phyloP scores from a whole-genome alignment of 2,329 filamentous ascomycete genomes.

The Coniochaeta pulveracea region DNA sequence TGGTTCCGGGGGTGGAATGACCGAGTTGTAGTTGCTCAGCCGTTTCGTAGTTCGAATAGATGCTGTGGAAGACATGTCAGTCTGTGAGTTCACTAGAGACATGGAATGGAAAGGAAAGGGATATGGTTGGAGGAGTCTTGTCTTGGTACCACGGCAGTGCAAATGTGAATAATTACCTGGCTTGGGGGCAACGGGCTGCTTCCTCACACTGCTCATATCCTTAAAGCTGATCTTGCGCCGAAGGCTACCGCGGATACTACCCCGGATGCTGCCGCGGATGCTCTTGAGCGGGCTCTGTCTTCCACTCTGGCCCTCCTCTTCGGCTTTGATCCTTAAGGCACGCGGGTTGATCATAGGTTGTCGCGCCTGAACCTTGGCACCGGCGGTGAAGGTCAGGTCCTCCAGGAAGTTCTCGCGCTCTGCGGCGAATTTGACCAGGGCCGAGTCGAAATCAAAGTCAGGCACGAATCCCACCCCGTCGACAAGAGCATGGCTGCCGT shows the following conservation, averaged over 20 bases:
- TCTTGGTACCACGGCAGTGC: too few species aligned
- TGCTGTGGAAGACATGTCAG: constrained; percentile 23
- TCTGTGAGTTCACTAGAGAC: constrained; percentile 1
- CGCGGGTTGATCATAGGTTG: constrained; percentile 67
- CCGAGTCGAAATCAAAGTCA: constrained; percentile 89
- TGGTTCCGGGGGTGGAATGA: constrained; percentile 87
- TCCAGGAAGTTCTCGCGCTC: constrained; percentile 90
- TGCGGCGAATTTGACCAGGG: constrained; percentile 87
- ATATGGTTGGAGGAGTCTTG: constrained; percentile 5
- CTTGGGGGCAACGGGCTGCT: constrained; percentile 66
- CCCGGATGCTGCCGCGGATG: constrained; percentile 43
- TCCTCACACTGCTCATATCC: constrained; percentile 91
- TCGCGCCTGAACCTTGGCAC: constrained; percentile 60
- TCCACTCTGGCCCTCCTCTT: constrained; percentile 47
- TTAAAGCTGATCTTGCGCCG: constrained; percentile 83
- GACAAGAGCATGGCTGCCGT: constrained; percentile 18
- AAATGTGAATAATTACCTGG: constrained; percentile 47
- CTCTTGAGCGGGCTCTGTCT: constrained; percentile 37
- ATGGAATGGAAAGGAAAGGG: constrained; percentile 6
- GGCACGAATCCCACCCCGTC: constrained; percentile 27
- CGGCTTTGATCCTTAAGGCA: constrained; percentile 69
- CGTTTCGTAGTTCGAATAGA: constrained; percentile 71
- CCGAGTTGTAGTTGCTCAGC: constrained; percentile 95
- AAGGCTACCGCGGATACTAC: constrained; percentile 80
- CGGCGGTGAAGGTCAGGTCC: constrained; percentile 80